Conservation (phyloP, 345 rosid genomes). For the Salix koriyanagi region DNA sequence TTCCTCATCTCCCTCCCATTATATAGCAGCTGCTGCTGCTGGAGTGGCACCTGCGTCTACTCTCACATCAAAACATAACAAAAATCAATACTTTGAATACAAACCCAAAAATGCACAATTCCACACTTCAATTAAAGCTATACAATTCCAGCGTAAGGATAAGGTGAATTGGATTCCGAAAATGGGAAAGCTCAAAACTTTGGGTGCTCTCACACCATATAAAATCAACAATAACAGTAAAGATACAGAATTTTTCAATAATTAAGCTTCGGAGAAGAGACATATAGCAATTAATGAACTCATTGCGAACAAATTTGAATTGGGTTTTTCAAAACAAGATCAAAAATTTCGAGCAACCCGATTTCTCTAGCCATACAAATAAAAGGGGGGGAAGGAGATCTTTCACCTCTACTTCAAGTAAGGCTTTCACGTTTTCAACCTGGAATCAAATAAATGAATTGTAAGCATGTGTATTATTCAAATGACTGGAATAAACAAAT, state of each 20-base stretch:
- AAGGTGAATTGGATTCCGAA: neutral
- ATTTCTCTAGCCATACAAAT: neutral
- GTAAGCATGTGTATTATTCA: too few species aligned
- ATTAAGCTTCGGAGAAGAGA: neutral
- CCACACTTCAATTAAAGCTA: neutral
- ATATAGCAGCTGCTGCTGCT: constrained; percentile 80
- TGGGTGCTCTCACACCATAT: neutral
- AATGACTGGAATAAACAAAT: constrained; percentile 11
- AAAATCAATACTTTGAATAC: neutral
- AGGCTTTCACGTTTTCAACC: constrained; percentile 95
- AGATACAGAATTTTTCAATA: neutral
- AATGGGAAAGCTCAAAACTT: neutral
- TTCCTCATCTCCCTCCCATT: constrained; percentile 82
- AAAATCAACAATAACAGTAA: neutral
- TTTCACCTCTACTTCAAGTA: constrained; percentile 94
- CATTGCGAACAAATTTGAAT: neutral
- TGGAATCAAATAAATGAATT: constrained; percentile 7
- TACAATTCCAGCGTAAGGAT: neutral
- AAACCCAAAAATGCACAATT: neutral
- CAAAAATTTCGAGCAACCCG: neutral
- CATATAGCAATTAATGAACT: neutral
- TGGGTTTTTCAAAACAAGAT: neutral
- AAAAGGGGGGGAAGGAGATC: neutral
- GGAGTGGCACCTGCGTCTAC: constrained; percentile 79
- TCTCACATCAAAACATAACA: constrained; percentile 9